Evolutionary conservation across 305 asterid genomes (phyloP), one percentile per base, ranked within the genome.

Genomic region (Petunia hybrid): DNA sequence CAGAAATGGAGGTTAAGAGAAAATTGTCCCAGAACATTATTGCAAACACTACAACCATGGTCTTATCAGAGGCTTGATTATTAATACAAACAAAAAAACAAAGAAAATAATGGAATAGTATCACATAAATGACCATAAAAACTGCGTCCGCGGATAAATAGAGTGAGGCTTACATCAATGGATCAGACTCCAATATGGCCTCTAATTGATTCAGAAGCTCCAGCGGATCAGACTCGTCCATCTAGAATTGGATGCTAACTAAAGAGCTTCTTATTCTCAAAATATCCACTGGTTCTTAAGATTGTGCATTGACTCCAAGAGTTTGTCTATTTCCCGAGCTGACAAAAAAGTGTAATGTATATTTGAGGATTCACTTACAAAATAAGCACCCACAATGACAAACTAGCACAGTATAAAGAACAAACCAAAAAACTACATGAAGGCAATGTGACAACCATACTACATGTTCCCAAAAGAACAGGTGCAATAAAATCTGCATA

Each of bases 171-270:
- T 86, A 94, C 98, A 94, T 91, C 64, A 77, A 79, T 73, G 97
- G 92, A 80, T 93, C 91, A 3, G 93, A 85, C 62, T 87, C 94
- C 89, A 94, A 80, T 83, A 94, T 90, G 56, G 48, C 82, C 83
- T 88, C 92, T 70, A 94, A 88, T 42, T 85, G 85, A 82, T 78
- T 85, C 89, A 94, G 83, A 39, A 93, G 89, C 65, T 85, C 85
- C 48, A 87, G 84, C 2, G 85, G 82, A 53, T 85, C 57, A 67
- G 82, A 83, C 77, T 66, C 84, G 12, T 13, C 74, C 93, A 90
- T 87, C 45, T 35, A 48, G 10, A 71, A 70, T 31, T 70, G 5
- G 8, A 39, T 22, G 56, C 5, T 22, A 16, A 70, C 57, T 43
- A 43, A 69, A 69, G 16, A 69, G 43, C 77, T 48, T 42, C 35